Evolutionary conservation across 2,329 filamentous ascomycete genomes (phyloP).

Genomic region (Colletotrichum cuscutae): DNA sequence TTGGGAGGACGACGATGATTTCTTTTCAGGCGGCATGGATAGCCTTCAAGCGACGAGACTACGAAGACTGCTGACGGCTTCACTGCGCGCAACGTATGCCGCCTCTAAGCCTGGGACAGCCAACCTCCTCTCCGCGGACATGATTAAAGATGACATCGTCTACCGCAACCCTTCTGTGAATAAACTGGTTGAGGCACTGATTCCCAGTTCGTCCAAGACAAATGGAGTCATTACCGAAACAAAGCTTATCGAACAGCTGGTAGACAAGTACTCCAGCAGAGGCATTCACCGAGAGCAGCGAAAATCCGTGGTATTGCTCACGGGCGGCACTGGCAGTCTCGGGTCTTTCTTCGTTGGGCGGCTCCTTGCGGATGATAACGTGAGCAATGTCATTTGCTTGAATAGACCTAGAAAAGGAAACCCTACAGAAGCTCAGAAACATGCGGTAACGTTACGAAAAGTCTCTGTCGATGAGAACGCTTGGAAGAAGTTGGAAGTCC

Average conservation of each 20-base stretch:
- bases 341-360: constrained; percentile 35
- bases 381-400: constrained; percentile 13
- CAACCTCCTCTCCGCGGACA: no score
- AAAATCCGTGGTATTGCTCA: constrained; percentile 35
- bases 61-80: no score
- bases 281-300: not conserved
- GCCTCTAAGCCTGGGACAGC: no score
- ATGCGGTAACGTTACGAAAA: no score
- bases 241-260: not conserved
- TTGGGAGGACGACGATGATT: no score
- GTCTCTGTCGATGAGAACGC: no score
- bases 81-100: no score
- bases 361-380: constrained; percentile 19
- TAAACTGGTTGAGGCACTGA: constrained; percentile 25
- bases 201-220: constrained; percentile 8
- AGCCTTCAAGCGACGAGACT: no score
- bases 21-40: no score
- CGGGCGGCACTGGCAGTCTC: constrained; percentile 37
- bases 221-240: not conserved
- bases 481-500: no score
- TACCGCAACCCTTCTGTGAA: constrained; percentile 35
- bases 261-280: constrained; percentile 14
- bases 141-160: constrained; percentile 11
- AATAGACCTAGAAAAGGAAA: not conserved
- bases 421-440: no score